A percentile compares a stretch with the other conserved stretches of the same genome.
These are phyloP conservation scores for Trametes coccinea DNA, from an alignment of 768 basidiomycete genomes.

Conservation along the genomic window DNA sequence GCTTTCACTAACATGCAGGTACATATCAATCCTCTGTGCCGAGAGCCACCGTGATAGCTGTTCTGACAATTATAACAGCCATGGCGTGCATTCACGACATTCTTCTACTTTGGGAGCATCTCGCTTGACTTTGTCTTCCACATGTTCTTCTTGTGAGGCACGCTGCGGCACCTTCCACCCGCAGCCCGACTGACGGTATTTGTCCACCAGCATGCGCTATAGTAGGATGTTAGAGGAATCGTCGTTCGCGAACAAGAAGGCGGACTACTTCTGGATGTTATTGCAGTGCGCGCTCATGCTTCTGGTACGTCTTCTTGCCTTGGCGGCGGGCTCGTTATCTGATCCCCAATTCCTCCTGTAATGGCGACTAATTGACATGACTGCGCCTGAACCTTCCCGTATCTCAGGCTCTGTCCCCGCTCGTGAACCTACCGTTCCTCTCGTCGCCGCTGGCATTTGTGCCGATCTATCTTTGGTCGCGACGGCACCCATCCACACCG, in stretches of 20 bases:
- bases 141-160: constrained; percentile 93
- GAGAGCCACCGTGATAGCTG: neutral
- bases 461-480: constrained; percentile 96
- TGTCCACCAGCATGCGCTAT: constrained; percentile 82
- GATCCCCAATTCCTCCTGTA: too few species aligned
- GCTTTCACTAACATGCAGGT: constrained; percentile 84
- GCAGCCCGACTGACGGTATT: neutral
- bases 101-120: constrained; percentile 94
- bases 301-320: constrained; percentile 54
- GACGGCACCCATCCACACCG: constrained; percentile 91
- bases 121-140: constrained; percentile 96
- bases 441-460: constrained; percentile 93
- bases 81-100: constrained; percentile 88
- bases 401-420: constrained; percentile 71
- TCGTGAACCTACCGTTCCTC: constrained; percentile 91
- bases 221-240: constrained; percentile 97
- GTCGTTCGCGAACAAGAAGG: constrained; percentile 85
- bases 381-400: neutral
- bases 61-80: constrained; percentile 46
- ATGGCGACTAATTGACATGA: neutral
- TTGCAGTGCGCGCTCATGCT: constrained; percentile 82
- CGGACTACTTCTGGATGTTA: constrained; percentile 96
- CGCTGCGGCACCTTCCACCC: too few species aligned
- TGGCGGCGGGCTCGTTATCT: too few species aligned
- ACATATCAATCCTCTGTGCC: constrained; percentile 21